These are phyloP conservation scores for Albugo candida DNA, from an alignment of 352 stramenopile species.

Conservation along the genomic window DNA sequence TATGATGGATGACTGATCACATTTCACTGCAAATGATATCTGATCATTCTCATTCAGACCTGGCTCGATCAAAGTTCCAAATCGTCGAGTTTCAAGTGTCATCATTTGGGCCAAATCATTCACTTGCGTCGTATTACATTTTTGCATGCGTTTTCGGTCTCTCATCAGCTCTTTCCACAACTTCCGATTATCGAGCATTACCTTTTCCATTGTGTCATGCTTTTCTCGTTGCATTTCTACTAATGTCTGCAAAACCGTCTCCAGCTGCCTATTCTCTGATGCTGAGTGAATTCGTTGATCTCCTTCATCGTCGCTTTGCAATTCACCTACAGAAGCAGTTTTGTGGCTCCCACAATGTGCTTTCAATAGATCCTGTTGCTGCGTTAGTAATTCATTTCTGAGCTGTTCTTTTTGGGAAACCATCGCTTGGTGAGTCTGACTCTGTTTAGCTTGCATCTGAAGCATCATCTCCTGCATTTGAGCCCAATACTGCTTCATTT, in stretches of 20 bases:
- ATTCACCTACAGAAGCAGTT: slow-evolving; percentile 15
- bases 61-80: slow-evolving; percentile 12
- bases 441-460: slow-evolving; percentile 48
- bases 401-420: slow-evolving; percentile 34
- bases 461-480: slow-evolving; percentile 32
- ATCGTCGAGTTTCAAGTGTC: slow-evolving; percentile 35
- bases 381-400: slow-evolving; percentile 19
- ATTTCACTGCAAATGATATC: too few relatives aligned
- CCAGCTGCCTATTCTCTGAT: too few relatives aligned
- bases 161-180: slow-evolving; percentile 25
- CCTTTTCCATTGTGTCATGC: slow-evolving; percentile 10
- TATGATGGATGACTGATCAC: too few relatives aligned
- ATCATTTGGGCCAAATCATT: slow-evolving; percentile 28
- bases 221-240: background rate
- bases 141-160: slow-evolving; percentile 10
- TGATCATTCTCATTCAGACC: too few relatives aligned
- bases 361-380: slow-evolving; percentile 5
- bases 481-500: slow-evolving; percentile 34
- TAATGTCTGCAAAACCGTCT: background rate
- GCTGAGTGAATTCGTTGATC: too few relatives aligned
- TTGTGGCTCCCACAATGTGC: slow-evolving; percentile 4
- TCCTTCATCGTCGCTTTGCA: slow-evolving; percentile 29
- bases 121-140: slow-evolving; percentile 9
- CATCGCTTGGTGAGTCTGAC: slow-evolving; percentile 38
- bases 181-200: slow-evolving; percentile 41